Base-by-base conservation (phyloP, 2,329 filamentous ascomycete genomes). In the Cordyceps cicadae region DNA sequence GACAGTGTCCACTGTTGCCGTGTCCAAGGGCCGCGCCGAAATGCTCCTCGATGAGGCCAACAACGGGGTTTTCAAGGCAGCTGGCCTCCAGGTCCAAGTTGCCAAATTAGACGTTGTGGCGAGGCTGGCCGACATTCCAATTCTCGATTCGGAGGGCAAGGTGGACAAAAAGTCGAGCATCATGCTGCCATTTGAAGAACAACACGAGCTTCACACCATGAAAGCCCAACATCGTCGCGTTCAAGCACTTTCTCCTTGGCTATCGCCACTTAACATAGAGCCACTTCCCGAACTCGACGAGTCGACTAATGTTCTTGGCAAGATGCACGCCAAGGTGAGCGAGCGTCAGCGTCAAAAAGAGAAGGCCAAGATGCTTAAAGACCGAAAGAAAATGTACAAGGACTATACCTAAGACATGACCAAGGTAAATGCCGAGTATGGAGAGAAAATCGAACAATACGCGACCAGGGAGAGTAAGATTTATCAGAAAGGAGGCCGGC, bases 41-140 rank as follows among this genome's bases (percentile, higher is more conserved):
- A 50, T 64, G 26, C 45, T 62, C 14, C 61, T 67, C 5, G 57
- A 59, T 9, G 51, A 59, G 17, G 63, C 54, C 2, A 67, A 64
- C 62, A 8, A 14, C n/a, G 54, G 62, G 3, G 21, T 66, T 1
- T 66, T 67, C 41, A 49, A 24, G 2, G 64, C 60, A 6, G 39
- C 45, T 5, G 64, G 66, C 2, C 46, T 67, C 1, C 54, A 64
- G 48, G 62, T 54, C 1, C 58, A 63, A 34, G 53, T 67, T 9
- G 64, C 64, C 9, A 64, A 60, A 58, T 59, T 67, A 2, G 64
- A 66, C 14, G 64, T 64, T 5, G 58, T 67, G 15, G 66, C 66
- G 11, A 60, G 60, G 39, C 21, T 67, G 11, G 61, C 58, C 7
- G 55, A 55, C 2, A 65, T 67, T 37, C 66, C 66, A 9, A 55